A percentile compares a stretch with the other conserved stretches of the same genome.
These are phyloP conservation scores for Prototheca wickerhamii DNA, from an alignment of 163 green algal species.

Conservation along the genomic window DNA sequence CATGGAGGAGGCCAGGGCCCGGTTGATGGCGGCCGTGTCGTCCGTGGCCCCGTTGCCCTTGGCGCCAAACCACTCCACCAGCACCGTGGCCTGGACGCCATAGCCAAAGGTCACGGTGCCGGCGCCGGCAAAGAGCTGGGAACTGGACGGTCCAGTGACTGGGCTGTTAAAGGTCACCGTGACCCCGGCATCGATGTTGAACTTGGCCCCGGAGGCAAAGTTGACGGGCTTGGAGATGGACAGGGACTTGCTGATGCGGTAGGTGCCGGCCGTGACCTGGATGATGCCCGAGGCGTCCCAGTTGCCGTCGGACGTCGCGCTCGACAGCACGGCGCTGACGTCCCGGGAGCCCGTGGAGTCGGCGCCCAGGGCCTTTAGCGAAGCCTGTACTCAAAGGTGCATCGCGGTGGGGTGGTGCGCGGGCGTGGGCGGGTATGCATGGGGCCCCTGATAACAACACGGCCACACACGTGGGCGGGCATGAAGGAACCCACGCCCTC, in stretches of 20 bases:
- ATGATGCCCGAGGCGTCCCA: neutral
- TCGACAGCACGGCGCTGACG: neutral
- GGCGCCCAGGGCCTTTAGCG: neutral
- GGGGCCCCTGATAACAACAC: too few species aligned
- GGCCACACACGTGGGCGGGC: too few species aligned
- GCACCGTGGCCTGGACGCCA: neutral
- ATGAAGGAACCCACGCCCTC: neutral
- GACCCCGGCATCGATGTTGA: neutral
- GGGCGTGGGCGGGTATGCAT: too few species aligned
- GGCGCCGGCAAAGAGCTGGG: neutral
- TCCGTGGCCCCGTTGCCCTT: slow-evolving; percentile 7
- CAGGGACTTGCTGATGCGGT: neutral
- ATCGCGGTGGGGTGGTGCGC: too few species aligned
- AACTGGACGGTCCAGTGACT: neutral
- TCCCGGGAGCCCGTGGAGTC: neutral
- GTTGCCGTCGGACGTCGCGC: neutral
- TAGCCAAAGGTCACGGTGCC: neutral
- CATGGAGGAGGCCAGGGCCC: neutral
- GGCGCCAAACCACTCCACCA: slow-evolving; percentile 4
- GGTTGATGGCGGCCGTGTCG: slow-evolving; percentile 1
- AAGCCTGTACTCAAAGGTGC: neutral
- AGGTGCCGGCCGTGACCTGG: neutral
- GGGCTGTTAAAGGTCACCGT: neutral
- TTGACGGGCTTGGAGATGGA: too few species aligned
- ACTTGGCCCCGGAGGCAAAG: neutral